Conservation (phyloP, 331 rosid species). For the Rhamnella rubrinervis region DNA sequence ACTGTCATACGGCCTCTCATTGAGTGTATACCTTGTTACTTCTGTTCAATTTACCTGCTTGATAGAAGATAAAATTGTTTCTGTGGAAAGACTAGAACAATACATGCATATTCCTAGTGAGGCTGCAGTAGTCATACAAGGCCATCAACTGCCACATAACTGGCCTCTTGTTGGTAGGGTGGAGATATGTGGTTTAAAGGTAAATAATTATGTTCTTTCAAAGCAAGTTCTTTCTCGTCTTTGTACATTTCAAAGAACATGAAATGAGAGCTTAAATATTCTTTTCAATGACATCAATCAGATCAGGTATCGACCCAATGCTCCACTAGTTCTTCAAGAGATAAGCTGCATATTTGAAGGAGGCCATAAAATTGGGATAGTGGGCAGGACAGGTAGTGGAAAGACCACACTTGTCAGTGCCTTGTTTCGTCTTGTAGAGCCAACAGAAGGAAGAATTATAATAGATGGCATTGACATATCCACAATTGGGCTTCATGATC, state of each 20-base stretch:
- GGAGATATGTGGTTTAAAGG: slow-evolving; percentile 35
- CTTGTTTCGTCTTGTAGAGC: slow-evolving; percentile 32
- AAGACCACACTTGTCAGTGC: slow-evolving; percentile 31
- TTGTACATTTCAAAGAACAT: not conserved
- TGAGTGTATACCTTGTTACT: slow-evolving; percentile 13
- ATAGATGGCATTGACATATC: slow-evolving; percentile 11
- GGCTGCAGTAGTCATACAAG: slow-evolving; percentile 16
- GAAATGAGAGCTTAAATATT: not conserved
- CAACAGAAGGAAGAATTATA: slow-evolving; percentile 22
- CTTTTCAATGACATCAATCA: not conserved
- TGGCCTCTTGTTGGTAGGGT: slow-evolving; percentile 28
- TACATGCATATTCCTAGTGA: slow-evolving; percentile 38
- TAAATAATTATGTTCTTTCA: not conserved
- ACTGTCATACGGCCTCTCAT: slow-evolving; percentile 32
- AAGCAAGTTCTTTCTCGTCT: no score
- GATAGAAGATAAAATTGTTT: slow-evolving; percentile 19
- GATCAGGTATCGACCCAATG: slow-evolving; percentile 29
- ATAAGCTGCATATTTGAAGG: slow-evolving; percentile 30
- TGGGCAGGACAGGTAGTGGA: slow-evolving; percentile 38
- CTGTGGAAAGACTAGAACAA: slow-evolving; percentile 36
- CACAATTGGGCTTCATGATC: slow-evolving; percentile 29
- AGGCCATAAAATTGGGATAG: slow-evolving; percentile 33
- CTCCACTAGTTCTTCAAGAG: slow-evolving; percentile 25
- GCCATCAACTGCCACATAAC: slow-evolving; percentile 16
- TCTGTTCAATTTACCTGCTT: slow-evolving; percentile 28